Evolutionary conservation across 176 grass and related monocot genomes (phyloP).

Genomic region (Otatea glauca): DNA sequence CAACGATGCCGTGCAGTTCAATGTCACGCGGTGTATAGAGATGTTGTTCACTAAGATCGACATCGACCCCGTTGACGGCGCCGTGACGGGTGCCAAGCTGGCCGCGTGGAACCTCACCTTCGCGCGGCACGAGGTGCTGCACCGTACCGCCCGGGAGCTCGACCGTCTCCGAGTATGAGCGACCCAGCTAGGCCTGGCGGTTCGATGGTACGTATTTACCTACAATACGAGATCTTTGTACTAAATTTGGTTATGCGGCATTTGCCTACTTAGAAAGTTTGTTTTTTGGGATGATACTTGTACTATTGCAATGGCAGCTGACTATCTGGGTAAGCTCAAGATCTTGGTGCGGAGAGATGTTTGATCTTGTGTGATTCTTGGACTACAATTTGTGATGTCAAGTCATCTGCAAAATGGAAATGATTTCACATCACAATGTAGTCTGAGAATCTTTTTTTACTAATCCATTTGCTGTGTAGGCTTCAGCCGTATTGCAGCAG

Average conservation of each 20-base stretch:
- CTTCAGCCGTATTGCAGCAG: background rate
- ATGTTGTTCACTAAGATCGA: too few relatives aligned
- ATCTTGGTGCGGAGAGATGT: slow-evolving; percentile 30
- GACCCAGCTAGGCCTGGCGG: slow-evolving; percentile 78
- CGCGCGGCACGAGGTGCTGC: slow-evolving; percentile 65
- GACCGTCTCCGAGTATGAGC: slow-evolving; percentile 79
- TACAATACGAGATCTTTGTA: background rate
- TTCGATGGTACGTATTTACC: slow-evolving; percentile 64
- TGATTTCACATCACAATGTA: background rate
- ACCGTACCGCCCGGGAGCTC: slow-evolving; percentile 74
- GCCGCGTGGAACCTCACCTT: too few relatives aligned
- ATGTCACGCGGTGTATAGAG: too few relatives aligned
- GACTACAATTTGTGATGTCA: background rate
- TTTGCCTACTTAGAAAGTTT: slow-evolving; percentile 6
- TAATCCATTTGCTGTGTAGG: background rate
- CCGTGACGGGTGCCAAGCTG: too few relatives aligned
- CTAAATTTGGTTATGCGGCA: slow-evolving; percentile 16
- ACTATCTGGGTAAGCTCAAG: slow-evolving; percentile 28
- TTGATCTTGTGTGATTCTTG: background rate
- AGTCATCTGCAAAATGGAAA: too few relatives aligned
- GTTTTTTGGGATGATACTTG: background rate
- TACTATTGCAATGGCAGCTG: background rate
- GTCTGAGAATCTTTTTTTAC: background rate
- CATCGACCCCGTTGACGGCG: too few relatives aligned
- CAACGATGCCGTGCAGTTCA: too few relatives aligned